Conservation (phyloP, 768 basidiomycete species). For the Rhizopogon vinicolor region DNA sequence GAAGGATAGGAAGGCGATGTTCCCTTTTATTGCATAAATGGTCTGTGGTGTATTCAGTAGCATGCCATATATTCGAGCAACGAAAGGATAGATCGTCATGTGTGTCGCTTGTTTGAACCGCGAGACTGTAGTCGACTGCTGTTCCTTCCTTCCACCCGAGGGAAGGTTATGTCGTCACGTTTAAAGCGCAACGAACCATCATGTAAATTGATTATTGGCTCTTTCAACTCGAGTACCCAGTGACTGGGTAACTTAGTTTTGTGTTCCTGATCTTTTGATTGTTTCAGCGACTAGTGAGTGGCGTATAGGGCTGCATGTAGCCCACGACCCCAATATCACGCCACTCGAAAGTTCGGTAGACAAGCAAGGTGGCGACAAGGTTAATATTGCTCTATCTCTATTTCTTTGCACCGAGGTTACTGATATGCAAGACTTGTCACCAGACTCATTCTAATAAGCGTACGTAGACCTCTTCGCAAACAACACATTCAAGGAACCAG, state of each 20-base stretch:
- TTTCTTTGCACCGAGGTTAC: not conserved
- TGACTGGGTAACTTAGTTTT: no score
- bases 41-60: not conserved
- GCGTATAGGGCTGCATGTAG: not conserved
- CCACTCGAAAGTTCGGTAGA: not conserved
- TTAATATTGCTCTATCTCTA: not conserved
- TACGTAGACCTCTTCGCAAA: not conserved
- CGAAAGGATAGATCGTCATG: not conserved
- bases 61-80: not conserved
- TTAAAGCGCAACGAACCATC: no score
- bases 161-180: no score
- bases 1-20: conserved; percentile 65
- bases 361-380: not conserved
- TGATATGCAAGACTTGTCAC: no score
- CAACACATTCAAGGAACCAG: not conserved
- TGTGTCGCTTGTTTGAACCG: not conserved
- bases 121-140: no score
- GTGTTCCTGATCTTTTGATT: not conserved
- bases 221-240: no score
- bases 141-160: no score
- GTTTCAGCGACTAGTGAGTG: no score
- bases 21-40: conserved; percentile 51
- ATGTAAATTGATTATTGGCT: no score
- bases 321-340: not conserved
- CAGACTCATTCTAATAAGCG: not conserved